These are phyloP conservation scores for Pyrenopolyporus hunteri DNA, from an alignment of 495 filamentous ascomycete genomes.

Conservation along the genomic window DNA sequence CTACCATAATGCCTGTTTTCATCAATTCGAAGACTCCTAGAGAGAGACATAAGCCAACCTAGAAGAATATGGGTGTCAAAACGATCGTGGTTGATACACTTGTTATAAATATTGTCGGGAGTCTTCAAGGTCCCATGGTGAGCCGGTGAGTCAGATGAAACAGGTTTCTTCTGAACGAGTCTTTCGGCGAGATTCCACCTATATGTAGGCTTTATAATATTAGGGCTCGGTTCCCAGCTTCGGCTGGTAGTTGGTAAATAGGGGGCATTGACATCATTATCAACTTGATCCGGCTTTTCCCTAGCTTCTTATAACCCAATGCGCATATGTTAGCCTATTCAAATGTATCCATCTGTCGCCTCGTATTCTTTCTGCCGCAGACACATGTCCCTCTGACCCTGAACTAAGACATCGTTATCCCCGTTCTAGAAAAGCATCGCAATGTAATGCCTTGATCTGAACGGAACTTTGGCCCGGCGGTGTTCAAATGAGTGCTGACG, in stretches of 20 bases:
- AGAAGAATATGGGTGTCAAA: too few relatives aligned
- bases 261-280: background rate
- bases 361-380: conserved; percentile 2
- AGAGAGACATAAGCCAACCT: too few relatives aligned
- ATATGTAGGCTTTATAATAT: background rate
- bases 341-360: background rate
- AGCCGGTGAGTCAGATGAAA: background rate
- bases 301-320: conserved; percentile 3
- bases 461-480: background rate
- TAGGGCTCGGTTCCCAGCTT: background rate
- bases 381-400: background rate
- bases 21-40: too few relatives aligned
- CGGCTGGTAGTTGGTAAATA: background rate
- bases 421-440: conserved; percentile 6
- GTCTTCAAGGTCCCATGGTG: background rate
- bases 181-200: background rate
- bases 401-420: background rate
- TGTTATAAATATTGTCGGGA: too few relatives aligned
- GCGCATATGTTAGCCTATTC: background rate
- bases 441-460: conserved; percentile 2
- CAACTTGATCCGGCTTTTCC: background rate
- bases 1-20: too few relatives aligned
- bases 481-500: background rate
- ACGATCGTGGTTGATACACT: too few relatives aligned
- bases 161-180: background rate